Evolutionary conservation across 768 basidiomycete genomes (phyloP), one percentile per base, ranked within the genome.

Genomic region (Suillus clintonianus): DNA sequence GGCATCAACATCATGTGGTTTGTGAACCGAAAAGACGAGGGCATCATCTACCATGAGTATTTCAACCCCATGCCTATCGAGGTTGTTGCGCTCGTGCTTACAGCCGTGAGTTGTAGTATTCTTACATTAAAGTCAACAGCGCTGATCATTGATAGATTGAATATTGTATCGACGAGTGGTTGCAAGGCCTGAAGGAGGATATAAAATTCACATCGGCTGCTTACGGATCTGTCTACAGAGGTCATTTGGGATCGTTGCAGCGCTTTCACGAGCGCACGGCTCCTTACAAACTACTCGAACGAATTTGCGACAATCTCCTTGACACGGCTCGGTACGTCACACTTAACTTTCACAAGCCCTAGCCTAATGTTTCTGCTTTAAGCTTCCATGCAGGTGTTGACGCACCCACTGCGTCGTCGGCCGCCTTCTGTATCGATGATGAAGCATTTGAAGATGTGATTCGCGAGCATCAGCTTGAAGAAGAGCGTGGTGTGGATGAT

Each of bases 221-320:
- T 48, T 48, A 48, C 14, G 47, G 59, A 8, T 43, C 50, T 22
- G 8, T 64, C 39, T 66, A 55, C 47, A n/a, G 27, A 5, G 15
- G 24, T 30, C 65, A 66, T 60, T 15, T 66, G 22, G 37, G n/a
- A 27, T 42, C 36, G 30, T n/a, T 66, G 34, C 47, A 51, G 9
- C 15, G 13, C 27, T 66, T 66, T 32, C 24, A 53, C 9, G 47
- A 66, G 43, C 64, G 24, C 41, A 65, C 64, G 0, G 45, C 5
- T 0, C 24, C 15, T 22, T 65, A 63, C 24, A 50, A 43, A 27
- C 48, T 65, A 15, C 50, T 51, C 50, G 15, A 1, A 1, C 37
- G 19, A 45, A 55, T 65, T 34, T 6, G 11, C 30, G 24, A 14
- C 53, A 37, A 24, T n/a, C 42, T 63, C 47, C 50, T 59, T 22